Evolutionary conservation across 345 rosid genomes (phyloP), one percentile per base, ranked within the genome.

Genomic region (Hibiscus syriacus): DNA sequence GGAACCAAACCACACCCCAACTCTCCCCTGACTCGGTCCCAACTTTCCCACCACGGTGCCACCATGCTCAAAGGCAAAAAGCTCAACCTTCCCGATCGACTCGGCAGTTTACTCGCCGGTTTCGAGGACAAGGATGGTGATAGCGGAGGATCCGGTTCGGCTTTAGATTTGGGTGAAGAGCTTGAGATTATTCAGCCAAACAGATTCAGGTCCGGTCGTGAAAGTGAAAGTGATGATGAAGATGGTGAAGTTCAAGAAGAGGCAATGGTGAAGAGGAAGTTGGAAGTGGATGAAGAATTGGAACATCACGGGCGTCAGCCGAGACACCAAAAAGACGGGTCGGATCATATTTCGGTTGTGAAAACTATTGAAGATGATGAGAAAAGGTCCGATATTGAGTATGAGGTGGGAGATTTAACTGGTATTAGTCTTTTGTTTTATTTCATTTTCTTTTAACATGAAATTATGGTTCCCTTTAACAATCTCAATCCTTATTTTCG

Each of bases 351-450:
- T 17, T 80, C 85, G 23, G 78, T 53, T 11, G 46, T 55, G 70
- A 80, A 81, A 72, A 67, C 74, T 48, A 76, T 82, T 60, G 81
- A 75, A 16, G 86, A 82, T 0, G 88, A 84, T 46, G 94, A 84
- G 71, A 88, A 86, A 77, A 81, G 85, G 79, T 86, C 90, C 12
- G 86, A 88, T 68, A 71, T 86, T 64, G 78, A 70, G 61, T 64
- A 84, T 45, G 87, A 85, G 87, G 94, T 86, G 34, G 76, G 81
- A 58, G n/a, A 43, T 29, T 48, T 14, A 52, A 7, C 32, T 20
- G 54, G 25, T 1, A n/a, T n/a, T 46, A 12, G n/a, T n/a, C n/a
- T n/a, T n/a, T n/a, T n/a, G n/a, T n/a, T n/a, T n/a, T n/a, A n/a
- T n/a, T n/a, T n/a, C n/a, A n/a, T n/a, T n/a, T n/a, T n/a, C n/a